Conservation (phyloP, 805 yeast genomes). For the Sugiyamaella qingdaonensis region DNA sequence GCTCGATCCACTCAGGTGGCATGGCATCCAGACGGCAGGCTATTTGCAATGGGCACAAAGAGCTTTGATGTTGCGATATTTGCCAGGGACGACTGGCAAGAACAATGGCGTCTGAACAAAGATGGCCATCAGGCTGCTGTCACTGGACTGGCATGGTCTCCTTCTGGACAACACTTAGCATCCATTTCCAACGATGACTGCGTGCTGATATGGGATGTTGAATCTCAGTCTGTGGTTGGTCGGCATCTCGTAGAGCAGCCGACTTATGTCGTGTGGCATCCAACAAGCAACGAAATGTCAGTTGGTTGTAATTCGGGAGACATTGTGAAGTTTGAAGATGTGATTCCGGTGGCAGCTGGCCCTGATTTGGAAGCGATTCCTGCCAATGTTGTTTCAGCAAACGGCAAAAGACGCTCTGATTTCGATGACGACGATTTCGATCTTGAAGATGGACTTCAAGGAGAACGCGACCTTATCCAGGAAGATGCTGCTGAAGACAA, state of each 20-base stretch:
- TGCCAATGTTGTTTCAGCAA: background rate
- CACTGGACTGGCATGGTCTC: slow-evolving; percentile 56
- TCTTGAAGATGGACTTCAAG: slow-evolving; percentile 21
- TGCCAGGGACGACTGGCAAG: slow-evolving; percentile 26
- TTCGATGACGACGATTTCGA: slow-evolving; percentile 31
- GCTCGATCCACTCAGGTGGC: slow-evolving; percentile 50
- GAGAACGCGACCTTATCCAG: slow-evolving; percentile 9
- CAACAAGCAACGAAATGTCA: slow-evolving; percentile 31
- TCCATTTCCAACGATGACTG: slow-evolving; percentile 49
- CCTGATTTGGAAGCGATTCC: background rate
- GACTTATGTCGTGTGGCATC: slow-evolving; percentile 38
- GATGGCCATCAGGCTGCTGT: slow-evolving; percentile 30
- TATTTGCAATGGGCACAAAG: slow-evolving; percentile 62
- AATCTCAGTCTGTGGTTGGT: slow-evolving; percentile 33
- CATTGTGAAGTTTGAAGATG: slow-evolving; percentile 22
- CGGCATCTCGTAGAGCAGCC: slow-evolving; percentile 35
- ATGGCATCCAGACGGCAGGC: slow-evolving; percentile 70
- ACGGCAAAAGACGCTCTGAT: slow-evolving; percentile 14
- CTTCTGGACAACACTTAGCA: slow-evolving; percentile 58
- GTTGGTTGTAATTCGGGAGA: slow-evolving; percentile 25
- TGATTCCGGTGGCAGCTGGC: slow-evolving; percentile 18
- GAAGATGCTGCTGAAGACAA: slow-evolving; percentile 41
- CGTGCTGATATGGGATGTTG: slow-evolving; percentile 54
- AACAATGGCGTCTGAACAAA: slow-evolving; percentile 18
- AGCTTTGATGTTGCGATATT: slow-evolving; percentile 31